phyloP scores from a whole-genome alignment of 2,329 filamentous ascomycete species.

The Cytospora mali region DNA sequence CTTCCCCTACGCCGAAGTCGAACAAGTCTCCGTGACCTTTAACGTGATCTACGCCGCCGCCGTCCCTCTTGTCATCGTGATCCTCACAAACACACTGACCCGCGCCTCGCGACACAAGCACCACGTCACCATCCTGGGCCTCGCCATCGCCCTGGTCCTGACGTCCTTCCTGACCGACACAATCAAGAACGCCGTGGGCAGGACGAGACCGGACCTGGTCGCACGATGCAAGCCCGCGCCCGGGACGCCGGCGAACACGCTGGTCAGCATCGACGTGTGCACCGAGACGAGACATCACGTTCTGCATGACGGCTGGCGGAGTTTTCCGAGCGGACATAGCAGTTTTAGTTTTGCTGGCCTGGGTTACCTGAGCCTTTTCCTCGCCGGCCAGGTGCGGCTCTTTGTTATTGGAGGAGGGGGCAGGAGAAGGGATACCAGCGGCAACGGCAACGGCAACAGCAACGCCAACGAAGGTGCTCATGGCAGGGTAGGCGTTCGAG shows the following conservation, averaged over 20 bases:
- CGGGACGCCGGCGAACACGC: conserved; percentile 49
- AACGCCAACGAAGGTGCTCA: conserved; percentile 21
- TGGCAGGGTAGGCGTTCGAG: neutral
- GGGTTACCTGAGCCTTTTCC: conserved; percentile 71
- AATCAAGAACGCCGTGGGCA: conserved; percentile 84
- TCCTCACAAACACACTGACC: conserved; percentile 64
- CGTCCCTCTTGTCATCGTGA: conserved; percentile 68
- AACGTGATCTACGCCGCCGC: conserved; percentile 79
- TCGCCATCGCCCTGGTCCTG: conserved; percentile 75
- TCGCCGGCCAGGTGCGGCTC: conserved; percentile 67
- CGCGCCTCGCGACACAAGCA: conserved; percentile 74
- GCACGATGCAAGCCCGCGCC: conserved; percentile 76
- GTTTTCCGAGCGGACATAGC: conserved; percentile 79
- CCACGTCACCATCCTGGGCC: conserved; percentile 82
- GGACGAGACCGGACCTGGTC: conserved; percentile 65
- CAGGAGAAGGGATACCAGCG: neutral
- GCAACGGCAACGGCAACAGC: neutral
- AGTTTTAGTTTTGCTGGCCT: conserved; percentile 79
- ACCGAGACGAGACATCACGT: conserved; percentile 69
- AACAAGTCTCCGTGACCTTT: conserved; percentile 79
- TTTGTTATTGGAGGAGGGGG: conserved; percentile 46
- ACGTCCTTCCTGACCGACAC: conserved; percentile 85
- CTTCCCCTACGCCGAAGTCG: conserved; percentile 81
- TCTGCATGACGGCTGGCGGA: conserved; percentile 82
- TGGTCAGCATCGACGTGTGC: conserved; percentile 71